Percentiles rank a stretch among this genome's conserved stretches.
Conservation (phyloP, 305 asterid species). For the Fraxinus greggii region DNA sequence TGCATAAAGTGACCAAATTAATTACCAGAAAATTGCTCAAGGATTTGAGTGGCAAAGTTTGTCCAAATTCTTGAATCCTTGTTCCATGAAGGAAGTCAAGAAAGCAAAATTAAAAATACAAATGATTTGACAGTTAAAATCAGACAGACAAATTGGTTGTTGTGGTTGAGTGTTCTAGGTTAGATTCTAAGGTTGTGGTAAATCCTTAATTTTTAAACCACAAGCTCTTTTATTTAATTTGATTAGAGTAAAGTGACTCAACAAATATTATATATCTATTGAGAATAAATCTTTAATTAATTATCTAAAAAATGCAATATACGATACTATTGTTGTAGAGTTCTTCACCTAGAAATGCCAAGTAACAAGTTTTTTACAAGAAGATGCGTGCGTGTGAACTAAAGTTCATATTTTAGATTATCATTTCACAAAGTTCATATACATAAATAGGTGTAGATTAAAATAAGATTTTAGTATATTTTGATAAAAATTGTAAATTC, state of each 20-base stretch:
- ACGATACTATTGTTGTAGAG: not conserved
- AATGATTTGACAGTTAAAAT: not conserved
- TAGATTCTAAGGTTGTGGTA: slow-evolving; percentile 23
- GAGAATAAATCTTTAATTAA: not conserved
- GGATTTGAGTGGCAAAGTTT: not conserved
- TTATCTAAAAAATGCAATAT: too few species aligned
- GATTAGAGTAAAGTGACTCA: not conserved
- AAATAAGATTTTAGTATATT: too few species aligned
- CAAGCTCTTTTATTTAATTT: slow-evolving; percentile 6
- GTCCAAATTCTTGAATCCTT: not conserved
- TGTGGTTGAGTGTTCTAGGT: slow-evolving; percentile 9
- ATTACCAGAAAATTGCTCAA: not conserved
- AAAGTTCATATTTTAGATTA: too few species aligned
- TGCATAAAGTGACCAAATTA: not conserved
- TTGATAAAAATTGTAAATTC: too few species aligned
- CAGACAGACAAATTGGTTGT: not conserved
- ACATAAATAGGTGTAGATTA: too few species aligned
- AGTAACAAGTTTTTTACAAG: not conserved
- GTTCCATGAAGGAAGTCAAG: not conserved
- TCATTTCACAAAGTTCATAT: too few species aligned
- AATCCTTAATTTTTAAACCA: slow-evolving; percentile 24
- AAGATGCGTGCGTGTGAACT: not conserved
- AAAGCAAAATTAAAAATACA: too few species aligned
- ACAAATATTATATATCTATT: not conserved
- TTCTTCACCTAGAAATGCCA: not conserved